Conservation (phyloP, 768 basidiomycete genomes). For the Rhizopogon vulgaris region DNA sequence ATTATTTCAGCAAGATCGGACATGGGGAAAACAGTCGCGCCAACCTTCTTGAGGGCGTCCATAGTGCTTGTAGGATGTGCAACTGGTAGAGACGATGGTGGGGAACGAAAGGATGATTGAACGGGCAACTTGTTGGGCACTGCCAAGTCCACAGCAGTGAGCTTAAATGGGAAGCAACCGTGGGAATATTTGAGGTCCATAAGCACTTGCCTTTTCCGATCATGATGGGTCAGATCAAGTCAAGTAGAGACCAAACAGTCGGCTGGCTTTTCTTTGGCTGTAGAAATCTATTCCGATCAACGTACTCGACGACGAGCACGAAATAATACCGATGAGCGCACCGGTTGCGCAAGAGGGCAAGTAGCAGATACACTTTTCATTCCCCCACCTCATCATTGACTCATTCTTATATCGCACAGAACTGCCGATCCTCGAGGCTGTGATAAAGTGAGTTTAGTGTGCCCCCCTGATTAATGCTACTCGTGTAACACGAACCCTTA, state of each 20-base stretch:
- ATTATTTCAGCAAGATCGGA: constrained; percentile 2
- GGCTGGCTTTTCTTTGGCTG: not conserved
- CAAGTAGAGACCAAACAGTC: not conserved
- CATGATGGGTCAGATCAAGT: constrained; percentile 14
- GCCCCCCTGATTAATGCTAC: constrained; percentile 12
- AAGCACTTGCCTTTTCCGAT: constrained; percentile 27
- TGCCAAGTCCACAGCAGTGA: constrained; percentile 5
- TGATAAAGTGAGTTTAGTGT: constrained; percentile 66
- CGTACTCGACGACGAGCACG: constrained; percentile 1
- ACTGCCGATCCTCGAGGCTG: constrained; percentile 87
- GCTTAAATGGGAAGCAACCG: constrained; percentile 23
- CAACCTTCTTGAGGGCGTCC: constrained; percentile 46
- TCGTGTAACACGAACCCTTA: constrained; percentile 18
- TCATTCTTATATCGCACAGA: constrained; percentile 44
- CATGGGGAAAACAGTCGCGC: not conserved
- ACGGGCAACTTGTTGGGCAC: constrained; percentile 10
- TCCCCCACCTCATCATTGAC: constrained; percentile 10
- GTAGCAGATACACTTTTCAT: constrained; percentile 15
- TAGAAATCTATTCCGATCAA: not conserved
- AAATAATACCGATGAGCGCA: constrained; percentile 42
- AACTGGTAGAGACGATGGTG: constrained; percentile 2
- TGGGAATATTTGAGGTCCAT: constrained; percentile 23
- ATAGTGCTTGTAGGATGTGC: constrained; percentile 22
- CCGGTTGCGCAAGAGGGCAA: constrained; percentile 79
- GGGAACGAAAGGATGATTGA: constrained; percentile 6